Evolutionary conservation across 352 stramenopile genomes (phyloP).

Genomic region (Globisporangium lucens): DNA sequence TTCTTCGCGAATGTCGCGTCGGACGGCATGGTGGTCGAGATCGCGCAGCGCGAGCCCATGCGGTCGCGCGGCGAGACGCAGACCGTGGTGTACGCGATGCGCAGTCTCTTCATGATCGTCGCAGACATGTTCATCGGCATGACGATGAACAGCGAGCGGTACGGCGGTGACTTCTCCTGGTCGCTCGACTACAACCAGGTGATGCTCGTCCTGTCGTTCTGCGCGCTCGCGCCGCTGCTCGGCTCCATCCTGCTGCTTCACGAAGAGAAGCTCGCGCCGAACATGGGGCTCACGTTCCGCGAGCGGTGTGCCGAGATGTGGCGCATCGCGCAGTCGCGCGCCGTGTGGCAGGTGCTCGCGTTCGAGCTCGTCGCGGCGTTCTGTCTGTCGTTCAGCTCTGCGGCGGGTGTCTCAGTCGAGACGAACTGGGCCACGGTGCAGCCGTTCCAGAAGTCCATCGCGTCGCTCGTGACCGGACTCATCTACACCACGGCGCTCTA

Average conservation of each 20-base stretch:
- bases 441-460: conserved; percentile 46
- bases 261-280: conserved; percentile 38
- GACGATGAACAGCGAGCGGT: conserved; percentile 36
- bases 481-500: conserved; percentile 61
- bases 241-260: conserved; percentile 51
- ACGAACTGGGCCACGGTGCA: conserved; percentile 55
- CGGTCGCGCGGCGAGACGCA: conserved; percentile 52
- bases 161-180: conserved; percentile 43
- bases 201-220: conserved; percentile 33
- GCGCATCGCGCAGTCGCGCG: conserved; percentile 57
- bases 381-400: conserved; percentile 50
- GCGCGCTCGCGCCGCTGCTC: conserved; percentile 37
- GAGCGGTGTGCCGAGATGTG: conserved; percentile 51
- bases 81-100: conserved; percentile 42
- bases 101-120: conserved; percentile 39
- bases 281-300: conserved; percentile 16
- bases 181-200: conserved; percentile 41
- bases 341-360: conserved; percentile 72
- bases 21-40: conserved; percentile 78
- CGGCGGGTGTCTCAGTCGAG: conserved; percentile 42
- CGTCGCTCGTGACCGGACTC: conserved; percentile 43
- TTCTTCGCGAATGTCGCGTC: conserved; percentile 84
- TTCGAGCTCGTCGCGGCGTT: conserved; percentile 66
- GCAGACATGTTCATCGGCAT: conserved; percentile 54
- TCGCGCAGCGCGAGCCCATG: conserved; percentile 63